Percentiles rank a stretch among this genome's conserved stretches.
phyloP scores from a whole-genome alignment of 352 stramenopile genomes.

The Detonula confervacea region DNA sequence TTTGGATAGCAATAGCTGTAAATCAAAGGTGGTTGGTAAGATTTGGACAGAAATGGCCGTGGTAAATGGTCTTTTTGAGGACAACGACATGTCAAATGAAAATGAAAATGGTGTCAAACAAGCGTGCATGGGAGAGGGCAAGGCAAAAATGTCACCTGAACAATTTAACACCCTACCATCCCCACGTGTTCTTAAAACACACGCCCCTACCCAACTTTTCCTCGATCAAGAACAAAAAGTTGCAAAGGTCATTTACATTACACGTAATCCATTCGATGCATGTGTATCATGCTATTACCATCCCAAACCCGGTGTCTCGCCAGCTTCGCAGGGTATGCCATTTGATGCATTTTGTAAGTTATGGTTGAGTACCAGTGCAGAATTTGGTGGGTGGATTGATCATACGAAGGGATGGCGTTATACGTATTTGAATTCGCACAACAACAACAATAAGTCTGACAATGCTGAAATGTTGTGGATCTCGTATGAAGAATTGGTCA shows the following conservation, averaged over 20 bases:
- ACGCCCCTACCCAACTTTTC: constrained; percentile 18
- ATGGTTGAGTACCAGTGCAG: background rate
- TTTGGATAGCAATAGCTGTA: background rate
- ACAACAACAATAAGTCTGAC: too few relatives aligned
- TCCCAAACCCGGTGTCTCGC: background rate
- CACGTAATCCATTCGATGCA: constrained; percentile 24
- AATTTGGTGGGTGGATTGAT: constrained; percentile 13
- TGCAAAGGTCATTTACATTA: constrained; percentile 14
- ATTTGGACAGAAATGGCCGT: constrained; percentile 32
- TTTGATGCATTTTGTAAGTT: constrained; percentile 28
- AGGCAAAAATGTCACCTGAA: constrained; percentile 3
- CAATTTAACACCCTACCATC: constrained; percentile 15
- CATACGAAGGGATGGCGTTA: constrained; percentile 18
- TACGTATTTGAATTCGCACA: background rate
- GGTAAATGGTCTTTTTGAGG: background rate
- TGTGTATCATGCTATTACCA: constrained; percentile 28
- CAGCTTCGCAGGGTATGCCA: background rate
- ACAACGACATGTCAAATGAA: background rate
- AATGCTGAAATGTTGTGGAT: constrained; percentile 35
- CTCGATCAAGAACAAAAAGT: constrained; percentile 9
- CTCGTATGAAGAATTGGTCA: constrained; percentile 25
- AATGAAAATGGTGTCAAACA: background rate
- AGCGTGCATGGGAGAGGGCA: constrained; percentile 16
- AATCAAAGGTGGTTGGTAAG: constrained; percentile 6
- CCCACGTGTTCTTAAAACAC: constrained; percentile 29